Evolutionary conservation across 305 asterid species (phyloP), one percentile per base, ranked within the genome.

Genomic region (Solanum aculeatissimum): DNA sequence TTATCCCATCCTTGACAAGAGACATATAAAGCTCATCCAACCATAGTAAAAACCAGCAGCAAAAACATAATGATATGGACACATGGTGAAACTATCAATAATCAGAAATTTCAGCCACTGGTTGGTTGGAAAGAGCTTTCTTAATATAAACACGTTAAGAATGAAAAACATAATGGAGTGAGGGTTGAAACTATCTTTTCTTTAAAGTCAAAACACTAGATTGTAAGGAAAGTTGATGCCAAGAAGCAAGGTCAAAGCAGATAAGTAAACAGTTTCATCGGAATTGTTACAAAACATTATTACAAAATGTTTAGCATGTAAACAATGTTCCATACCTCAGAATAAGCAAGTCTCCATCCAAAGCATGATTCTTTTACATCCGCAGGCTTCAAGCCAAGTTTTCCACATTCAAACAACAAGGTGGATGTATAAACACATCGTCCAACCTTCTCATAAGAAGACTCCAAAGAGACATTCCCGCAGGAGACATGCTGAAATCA

Each of bases 351-450:
- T 58, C 90, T 83, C 91, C 91, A 85, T 27, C 38, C 81, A 10
- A 60, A 69, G 82, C 85, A 88, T 15, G 89, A 85, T 42, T 79
- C 84, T 25, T 53, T 85, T 4, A 78, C 85, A 80, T 82, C 86
- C 4, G 84, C 82, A 45, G 92, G 88, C 85, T 69, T 86, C 68
- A 84, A 51, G 86, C 90, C 88, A 1, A 74, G 83, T 51, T 82
- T 63, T 83, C 88, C 84, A 66, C 25, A 71, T 87, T 91, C 91
- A 84, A 86, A 88, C 66, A 89, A 81, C 88, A 65, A 4, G 38
- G 93, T 88, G 14, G 91, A 89, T 53, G 92, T 84, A 84, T 89
- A 89, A 77, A 89, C 89, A 54, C 93, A 91, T 38, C 84, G 86
- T 10, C 83, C 77, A 57, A 89, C 92, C 54, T 69, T 91, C 86